Percentiles rank a stretch among this genome's conserved stretches.
Conservation (phyloP, 441 rosid genomes). For the Mallotus japonicus region DNA sequence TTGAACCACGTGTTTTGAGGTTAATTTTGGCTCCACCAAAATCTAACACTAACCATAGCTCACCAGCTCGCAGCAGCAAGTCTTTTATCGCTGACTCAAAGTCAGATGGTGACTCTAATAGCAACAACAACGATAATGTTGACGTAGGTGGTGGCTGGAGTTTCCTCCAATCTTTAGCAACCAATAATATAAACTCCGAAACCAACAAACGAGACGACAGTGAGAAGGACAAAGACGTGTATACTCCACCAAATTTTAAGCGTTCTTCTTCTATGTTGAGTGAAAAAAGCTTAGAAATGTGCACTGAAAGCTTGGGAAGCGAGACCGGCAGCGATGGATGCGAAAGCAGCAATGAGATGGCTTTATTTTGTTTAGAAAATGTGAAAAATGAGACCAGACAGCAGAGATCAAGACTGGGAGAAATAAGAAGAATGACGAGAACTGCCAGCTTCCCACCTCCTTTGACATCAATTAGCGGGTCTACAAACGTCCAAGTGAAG, state of each 20-base stretch:
- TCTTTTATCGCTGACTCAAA: constrained; percentile 5
- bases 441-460: constrained; percentile 66
- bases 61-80: neutral
- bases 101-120: constrained; percentile 15
- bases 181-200: constrained; percentile 10
- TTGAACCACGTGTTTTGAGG: constrained; percentile 38
- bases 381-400: constrained; percentile 18
- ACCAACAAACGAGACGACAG: neutral
- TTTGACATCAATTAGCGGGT: constrained; percentile 59
- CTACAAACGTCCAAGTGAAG: constrained; percentile 47
- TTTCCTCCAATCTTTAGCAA: constrained; percentile 47
- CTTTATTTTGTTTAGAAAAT: constrained; percentile 34
- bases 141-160: constrained; percentile 52
- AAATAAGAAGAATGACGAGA: constrained; percentile 23
- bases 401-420: constrained; percentile 11
- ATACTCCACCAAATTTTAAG: constrained; percentile 38
- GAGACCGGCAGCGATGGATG: constrained; percentile 63
- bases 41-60: constrained; percentile 14
- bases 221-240: constrained; percentile 30
- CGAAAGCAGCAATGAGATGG: constrained; percentile 35
- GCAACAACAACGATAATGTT: constrained; percentile 14
- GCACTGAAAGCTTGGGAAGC: constrained; percentile 79
- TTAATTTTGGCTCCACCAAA: constrained; percentile 40
- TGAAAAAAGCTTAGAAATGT: constrained; percentile 64
- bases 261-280: constrained; percentile 51